Base-by-base conservation (phyloP, 2,329 filamentous ascomycete genomes). In the Metarhizium album region DNA sequence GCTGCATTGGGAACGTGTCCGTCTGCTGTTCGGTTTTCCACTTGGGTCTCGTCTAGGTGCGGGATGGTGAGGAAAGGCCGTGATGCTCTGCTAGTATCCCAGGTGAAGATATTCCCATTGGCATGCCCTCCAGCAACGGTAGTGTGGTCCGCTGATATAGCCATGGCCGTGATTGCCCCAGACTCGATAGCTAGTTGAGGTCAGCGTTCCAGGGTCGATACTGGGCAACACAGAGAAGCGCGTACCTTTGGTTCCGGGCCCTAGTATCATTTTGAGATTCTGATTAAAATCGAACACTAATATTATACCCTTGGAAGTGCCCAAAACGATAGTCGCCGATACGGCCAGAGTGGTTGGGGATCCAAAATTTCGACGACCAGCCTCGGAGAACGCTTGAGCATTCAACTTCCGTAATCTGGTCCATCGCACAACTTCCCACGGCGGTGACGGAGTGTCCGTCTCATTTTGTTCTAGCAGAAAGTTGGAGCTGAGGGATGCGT, bases 371-470 rank as follows among this genome's bases (percentile, higher is more conserved):
- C 93, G 84, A 70, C 83, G 93, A 35, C 90, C 93, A 42, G 84
- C 79, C 67, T 98, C 94, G 2, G 91, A 95, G 66, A 97, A 97
- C 3, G 87, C 83, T 66, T 97, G 89, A 0, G 81, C 82, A 23
- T 89, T 90, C 55, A 98, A 80, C 66, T 94, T 97, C 62, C 84
- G 87, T 52, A 98, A 71, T 63, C 87, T 93, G 1, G 89, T 97
- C 94, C 94, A 98, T 62, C 90, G 80, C 53, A 98, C 86, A 49
- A 97, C 90, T 62, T 98, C 93, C 94, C 93, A 98, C 2, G 93
- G 93, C 4, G 87, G 82, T 50, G 88, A 83, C 3, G 82, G 77
- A 1, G 83, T 81, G 56, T 91, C 86, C 22, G 77, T 74, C 46
- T 86, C 86, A 48, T 82, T 73, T 42, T 78, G 67, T 52, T 84